A percentile compares a stretch with the other conserved stretches of the same genome.
phyloP scores from a whole-genome alignment of 176 grass and related monocot genomes.

The Triticum aestivum region DNA sequence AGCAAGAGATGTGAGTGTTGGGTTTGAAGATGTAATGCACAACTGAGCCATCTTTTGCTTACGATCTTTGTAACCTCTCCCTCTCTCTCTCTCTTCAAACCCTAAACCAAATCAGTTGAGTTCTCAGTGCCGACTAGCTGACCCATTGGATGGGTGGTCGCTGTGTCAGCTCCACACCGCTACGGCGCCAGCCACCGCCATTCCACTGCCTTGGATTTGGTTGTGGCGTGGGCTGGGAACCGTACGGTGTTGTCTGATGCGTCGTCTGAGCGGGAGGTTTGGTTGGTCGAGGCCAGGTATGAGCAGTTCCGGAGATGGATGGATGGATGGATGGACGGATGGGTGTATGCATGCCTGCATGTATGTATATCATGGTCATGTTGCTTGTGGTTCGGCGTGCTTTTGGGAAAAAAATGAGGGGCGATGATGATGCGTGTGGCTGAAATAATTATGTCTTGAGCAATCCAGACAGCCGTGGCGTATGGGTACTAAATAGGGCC shows the following conservation, averaged over 20 bases:
- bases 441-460: not conserved
- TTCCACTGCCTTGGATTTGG: too few species aligned
- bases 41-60: too few species aligned
- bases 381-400: not conserved
- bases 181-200: too few species aligned
- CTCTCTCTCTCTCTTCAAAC: not conserved
- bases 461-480: not conserved
- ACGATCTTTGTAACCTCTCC: too few species aligned
- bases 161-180: not conserved
- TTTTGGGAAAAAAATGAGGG: not conserved
- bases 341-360: not conserved
- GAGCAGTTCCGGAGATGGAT: too few species aligned
- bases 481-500: not conserved
- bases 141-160: not conserved
- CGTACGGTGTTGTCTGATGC: too few species aligned
- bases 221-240: too few species aligned
- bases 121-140: not conserved
- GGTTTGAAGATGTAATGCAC: too few species aligned
- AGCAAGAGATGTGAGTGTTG: too few species aligned
- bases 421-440: conserved; percentile 14
- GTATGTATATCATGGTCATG: not conserved
- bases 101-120: not conserved
- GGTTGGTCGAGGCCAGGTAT: too few species aligned
- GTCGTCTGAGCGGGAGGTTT: too few species aligned
- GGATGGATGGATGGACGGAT: not conserved